Conservation (phyloP, 2,329 filamentous ascomycete species). For the Plectosphaerella sp. region DNA sequence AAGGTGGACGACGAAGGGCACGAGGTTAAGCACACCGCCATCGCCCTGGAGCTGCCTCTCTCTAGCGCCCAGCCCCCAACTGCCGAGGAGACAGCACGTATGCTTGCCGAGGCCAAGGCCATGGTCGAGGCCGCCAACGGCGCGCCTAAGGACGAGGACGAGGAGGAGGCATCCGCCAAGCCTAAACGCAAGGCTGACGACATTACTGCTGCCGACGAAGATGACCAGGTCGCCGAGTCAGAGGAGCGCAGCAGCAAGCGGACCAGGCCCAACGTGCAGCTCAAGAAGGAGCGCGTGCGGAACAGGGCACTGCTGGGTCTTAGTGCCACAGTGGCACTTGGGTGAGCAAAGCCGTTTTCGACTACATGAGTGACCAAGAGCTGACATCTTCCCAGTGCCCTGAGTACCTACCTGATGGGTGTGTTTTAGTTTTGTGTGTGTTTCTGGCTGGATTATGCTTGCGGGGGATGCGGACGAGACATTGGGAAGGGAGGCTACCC, state of each 20-base stretch:
- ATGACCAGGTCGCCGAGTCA: constrained; percentile 38
- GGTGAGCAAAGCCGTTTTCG: constrained; percentile 60
- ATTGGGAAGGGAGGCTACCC: constrained; percentile 40
- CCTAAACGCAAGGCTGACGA: constrained; percentile 73
- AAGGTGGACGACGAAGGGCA: constrained; percentile 49
- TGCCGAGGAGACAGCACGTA: constrained; percentile 72
- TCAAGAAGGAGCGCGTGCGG: constrained; percentile 82
- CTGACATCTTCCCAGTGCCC: constrained; percentile 27
- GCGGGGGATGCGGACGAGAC: constrained; percentile 49
- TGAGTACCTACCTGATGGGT: constrained; percentile 49
- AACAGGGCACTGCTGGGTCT: constrained; percentile 82
- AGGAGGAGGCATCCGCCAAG: constrained; percentile 33
- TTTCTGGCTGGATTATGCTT: constrained; percentile 13
- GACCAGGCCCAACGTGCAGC: constrained; percentile 72
- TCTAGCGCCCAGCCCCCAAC: constrained; percentile 59
- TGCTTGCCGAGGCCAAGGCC: constrained; percentile 81
- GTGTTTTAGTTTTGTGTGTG: constrained; percentile 31
- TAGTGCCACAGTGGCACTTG: constrained; percentile 80
- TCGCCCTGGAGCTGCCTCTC: constrained; percentile 71
- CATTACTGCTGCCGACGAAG: constrained; percentile 60
- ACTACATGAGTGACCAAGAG: not conserved
- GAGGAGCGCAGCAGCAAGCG: constrained; percentile 64
- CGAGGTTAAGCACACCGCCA: constrained; percentile 67
- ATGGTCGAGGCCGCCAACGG: constrained; percentile 72
- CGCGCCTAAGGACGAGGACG: constrained; percentile 28